Conservation (phyloP, 305 asterid species). For the Fraxinus sp. region DNA sequence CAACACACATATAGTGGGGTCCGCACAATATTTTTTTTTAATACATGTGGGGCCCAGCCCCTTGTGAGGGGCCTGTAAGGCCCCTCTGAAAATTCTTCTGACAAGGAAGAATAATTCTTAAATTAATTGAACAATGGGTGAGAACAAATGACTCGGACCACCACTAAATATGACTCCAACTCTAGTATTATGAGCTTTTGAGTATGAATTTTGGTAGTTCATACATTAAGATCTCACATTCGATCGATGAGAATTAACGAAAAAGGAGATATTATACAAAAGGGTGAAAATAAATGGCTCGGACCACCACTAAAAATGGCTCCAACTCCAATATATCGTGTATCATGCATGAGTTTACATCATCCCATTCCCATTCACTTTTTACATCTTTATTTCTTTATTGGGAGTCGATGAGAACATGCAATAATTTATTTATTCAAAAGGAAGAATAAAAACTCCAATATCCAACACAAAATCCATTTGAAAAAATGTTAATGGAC, state of each 20-base stretch:
- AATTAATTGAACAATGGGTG: not conserved
- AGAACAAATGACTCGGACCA: not conserved
- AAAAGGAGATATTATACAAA: not conserved
- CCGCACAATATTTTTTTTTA: no score
- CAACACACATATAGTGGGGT: no score
- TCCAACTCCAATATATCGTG: not conserved
- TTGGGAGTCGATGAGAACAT: not conserved
- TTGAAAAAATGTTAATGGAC: conserved; percentile 23
- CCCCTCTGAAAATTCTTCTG: no score
- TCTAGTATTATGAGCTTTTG: not conserved
- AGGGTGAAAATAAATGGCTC: not conserved
- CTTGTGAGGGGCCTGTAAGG: no score
- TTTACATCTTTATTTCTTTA: not conserved
- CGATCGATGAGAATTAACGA: not conserved
- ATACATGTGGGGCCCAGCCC: no score
- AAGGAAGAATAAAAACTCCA: conserved; percentile 28
- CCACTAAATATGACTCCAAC: not conserved
- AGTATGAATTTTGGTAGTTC: not conserved
- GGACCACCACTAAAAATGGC: not conserved
- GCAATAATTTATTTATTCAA: conserved; percentile 2
- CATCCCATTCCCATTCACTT: not conserved
- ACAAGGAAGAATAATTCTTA: no score
- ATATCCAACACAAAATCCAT: conserved; percentile 48
- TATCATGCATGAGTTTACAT: not conserved
- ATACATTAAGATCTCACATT: not conserved